phyloP scores from a whole-genome alignment of 345 rosid genomes.

The Brassica cretica region DNA sequence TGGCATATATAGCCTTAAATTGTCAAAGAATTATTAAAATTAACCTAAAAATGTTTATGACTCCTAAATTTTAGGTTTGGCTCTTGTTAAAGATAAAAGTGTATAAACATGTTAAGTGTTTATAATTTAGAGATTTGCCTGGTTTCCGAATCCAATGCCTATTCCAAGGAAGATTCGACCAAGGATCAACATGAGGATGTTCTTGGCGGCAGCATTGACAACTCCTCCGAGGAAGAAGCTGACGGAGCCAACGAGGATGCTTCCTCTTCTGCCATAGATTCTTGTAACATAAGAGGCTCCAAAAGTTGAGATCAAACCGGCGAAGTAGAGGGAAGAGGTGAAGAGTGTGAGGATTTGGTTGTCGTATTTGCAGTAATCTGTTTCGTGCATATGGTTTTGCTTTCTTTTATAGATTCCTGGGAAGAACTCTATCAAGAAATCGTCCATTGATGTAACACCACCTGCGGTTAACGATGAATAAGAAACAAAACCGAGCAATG shows the following conservation, averaged over 20 bases:
- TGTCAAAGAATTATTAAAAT: no score
- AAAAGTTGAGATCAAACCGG: conserved; percentile 75
- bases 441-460: conserved; percentile 97
- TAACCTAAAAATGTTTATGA: no score
- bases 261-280: conserved; percentile 62
- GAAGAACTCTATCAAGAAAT: conserved; percentile 80
- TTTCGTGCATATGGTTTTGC: conserved; percentile 65
- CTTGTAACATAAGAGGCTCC: conserved; percentile 77
- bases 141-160: conserved; percentile 90
- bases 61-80: no score
- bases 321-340: conserved; percentile 83
- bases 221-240: conserved; percentile 81
- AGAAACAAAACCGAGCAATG: not conserved
- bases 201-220: conserved; percentile 63
- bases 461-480: conserved; percentile 44
- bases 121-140: conserved; percentile 41
- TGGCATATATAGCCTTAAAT: no score
- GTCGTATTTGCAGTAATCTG: conserved; percentile 93
- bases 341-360: conserved; percentile 76
- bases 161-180: conserved; percentile 74
- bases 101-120: not conserved
- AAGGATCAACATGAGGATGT: conserved; percentile 64
- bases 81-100: no score
- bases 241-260: conserved; percentile 71
- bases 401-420: conserved; percentile 67